Evolutionary conservation across 805 yeast species (phyloP), one percentile per base, ranked within the genome.

Genomic region (Babjeviella inositovora): DNA sequence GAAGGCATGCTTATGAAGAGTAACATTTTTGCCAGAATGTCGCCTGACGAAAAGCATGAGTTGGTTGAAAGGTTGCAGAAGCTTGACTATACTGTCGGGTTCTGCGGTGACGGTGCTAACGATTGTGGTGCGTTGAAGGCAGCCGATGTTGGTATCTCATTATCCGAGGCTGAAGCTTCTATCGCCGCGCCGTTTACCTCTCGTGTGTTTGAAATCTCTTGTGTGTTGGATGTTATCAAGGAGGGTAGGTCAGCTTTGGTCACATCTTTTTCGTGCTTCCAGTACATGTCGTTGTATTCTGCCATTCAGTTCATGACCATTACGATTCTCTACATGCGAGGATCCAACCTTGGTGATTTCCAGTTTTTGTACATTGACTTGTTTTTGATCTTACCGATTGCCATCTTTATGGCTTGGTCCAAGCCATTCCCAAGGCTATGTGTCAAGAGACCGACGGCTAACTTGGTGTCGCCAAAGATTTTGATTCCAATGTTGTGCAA

Each of bases 101-200:
- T 90, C 47, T 90, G 97, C 50, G 99, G 99, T 17, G 99, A 90
- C 51, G 99, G 99, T 33, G 99, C 99, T 5, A 90, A 90, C 47
- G 99, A 90, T 43, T 90, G 97, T 50, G 98, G 98, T 34, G 99
- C 99, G 0, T 56, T 90, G 28, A 90, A 87, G 39, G 94, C 95
- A 8, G 97, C 98, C 0, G 94, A 90, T 50, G 93, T 92, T 23
- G 99, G 99, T 10, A 70, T 90, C 11, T 87, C 97, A 0, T 52
- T 90, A 22, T 80, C 94, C 14, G 98, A 90, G 44, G 98, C 97
- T 0, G 99, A 90, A 43, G 98, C 98, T 0, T 79, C 93, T 3
- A 96, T 90, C 10, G 98, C 98, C 1, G 98, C 98, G 1, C 98
- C 99, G 3, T 90, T 90, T 45, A 90, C 99, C 0, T 81, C 94